Conservation (phyloP, 306 rosid genomes). For the Senna tora region DNA sequence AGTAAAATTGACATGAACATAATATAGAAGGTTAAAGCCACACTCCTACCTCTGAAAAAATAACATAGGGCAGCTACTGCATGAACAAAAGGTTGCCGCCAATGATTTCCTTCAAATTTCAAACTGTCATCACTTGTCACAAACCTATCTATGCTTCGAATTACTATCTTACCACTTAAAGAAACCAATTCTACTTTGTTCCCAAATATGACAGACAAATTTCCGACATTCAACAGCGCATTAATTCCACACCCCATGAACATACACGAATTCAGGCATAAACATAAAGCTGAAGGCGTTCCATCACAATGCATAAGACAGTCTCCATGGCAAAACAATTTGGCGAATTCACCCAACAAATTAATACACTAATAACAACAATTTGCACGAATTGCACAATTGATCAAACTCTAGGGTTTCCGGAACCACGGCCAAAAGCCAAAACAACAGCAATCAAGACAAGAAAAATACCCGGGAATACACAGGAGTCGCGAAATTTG, state of each 20-base stretch:
- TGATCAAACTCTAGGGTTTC: conserved; percentile 72
- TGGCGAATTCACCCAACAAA: conserved; percentile 38
- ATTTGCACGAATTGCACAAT: conserved; percentile 40
- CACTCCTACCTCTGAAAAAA: no score
- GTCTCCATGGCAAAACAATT: conserved; percentile 30
- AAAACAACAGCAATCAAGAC: conserved; percentile 39
- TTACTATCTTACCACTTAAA: conserved; percentile 31
- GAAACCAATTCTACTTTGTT: conserved; percentile 27
- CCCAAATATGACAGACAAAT: conserved; percentile 29
- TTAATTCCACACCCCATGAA: conserved; percentile 35
- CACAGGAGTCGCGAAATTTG: conserved; percentile 44
- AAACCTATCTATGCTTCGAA: conserved; percentile 20
- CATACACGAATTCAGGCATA: conserved; percentile 24
- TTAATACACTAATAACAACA: conserved; percentile 47
- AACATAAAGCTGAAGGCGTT: conserved; percentile 42
- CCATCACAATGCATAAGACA: conserved; percentile 56
- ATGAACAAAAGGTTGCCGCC: conserved; percentile 43
- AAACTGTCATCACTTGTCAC: conserved; percentile 10
- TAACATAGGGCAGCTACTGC: conserved; percentile 35
- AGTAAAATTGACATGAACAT: no score
- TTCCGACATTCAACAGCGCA: conserved; percentile 39
- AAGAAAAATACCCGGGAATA: conserved; percentile 57
- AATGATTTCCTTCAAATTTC: conserved; percentile 38
- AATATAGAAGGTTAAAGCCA: no score
- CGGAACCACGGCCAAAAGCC: conserved; percentile 30